phyloP scores from a whole-genome alignment of 257 asterid species.

The Solanum virginianum region DNA sequence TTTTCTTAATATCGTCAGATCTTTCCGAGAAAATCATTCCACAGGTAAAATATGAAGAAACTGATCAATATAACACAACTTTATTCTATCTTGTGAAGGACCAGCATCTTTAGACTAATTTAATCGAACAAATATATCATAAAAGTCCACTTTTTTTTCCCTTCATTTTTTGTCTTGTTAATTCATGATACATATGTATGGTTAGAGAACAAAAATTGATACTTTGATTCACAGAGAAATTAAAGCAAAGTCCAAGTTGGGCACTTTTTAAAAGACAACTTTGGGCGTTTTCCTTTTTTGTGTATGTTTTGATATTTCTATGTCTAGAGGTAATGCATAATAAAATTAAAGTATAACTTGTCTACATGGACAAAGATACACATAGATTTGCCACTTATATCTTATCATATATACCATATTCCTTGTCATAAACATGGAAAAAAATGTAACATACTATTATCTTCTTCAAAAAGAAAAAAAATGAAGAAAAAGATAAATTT shows the following conservation, averaged over 20 bases:
- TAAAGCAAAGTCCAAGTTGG: background rate
- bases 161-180: background rate
- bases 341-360: background rate
- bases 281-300: background rate
- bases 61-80: accelerated
- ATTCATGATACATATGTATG: background rate
- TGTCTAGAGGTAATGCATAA: constrained; percentile 21
- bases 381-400: constrained; percentile 13
- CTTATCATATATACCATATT: background rate
- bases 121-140: background rate
- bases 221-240: constrained; percentile 9
- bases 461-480: background rate
- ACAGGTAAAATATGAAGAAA: background rate
- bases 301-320: background rate
- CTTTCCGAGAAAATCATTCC: background rate
- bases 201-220: background rate
- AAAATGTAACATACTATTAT: background rate
- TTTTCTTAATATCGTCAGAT: background rate
- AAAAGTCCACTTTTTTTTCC: background rate
- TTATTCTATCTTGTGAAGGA: background rate
- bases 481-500: background rate
- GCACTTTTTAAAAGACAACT: background rate
- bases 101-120: background rate
- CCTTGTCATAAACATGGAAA: background rate
- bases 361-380: background rate